Conservation (phyloP, 164 flowering plant species). For the Warburgia ugandensis region DNA sequence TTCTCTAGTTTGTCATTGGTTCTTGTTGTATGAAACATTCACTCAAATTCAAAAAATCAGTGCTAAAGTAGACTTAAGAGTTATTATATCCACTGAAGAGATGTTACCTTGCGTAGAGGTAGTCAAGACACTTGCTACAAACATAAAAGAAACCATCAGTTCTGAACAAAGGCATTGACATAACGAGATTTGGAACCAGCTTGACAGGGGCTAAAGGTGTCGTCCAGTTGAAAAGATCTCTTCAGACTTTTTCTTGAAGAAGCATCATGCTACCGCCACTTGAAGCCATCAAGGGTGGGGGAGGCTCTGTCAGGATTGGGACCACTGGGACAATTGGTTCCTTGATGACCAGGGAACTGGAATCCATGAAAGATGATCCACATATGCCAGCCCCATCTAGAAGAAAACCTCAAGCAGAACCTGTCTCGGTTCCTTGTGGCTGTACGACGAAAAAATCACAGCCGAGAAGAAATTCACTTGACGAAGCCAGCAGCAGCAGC, state of each 20-base stretch:
- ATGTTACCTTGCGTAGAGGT: too few species aligned
- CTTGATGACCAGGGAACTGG: slow-evolving; percentile 73
- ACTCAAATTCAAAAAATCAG: too few species aligned
- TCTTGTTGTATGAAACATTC: too few species aligned
- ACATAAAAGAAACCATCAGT: too few species aligned
- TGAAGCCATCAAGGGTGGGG: slow-evolving; percentile 61
- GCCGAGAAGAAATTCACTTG: slow-evolving; percentile 27
- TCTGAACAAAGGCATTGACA: too few species aligned
- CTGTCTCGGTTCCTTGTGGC: slow-evolving; percentile 33
- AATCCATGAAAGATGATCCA: slow-evolving; percentile 31
- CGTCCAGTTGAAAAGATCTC: background rate
- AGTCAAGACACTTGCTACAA: too few species aligned
- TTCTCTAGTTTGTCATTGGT: too few species aligned
- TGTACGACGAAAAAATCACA: slow-evolving; percentile 28
- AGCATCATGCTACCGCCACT: slow-evolving; percentile 55
- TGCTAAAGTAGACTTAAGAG: too few species aligned
- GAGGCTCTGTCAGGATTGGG: slow-evolving; percentile 76
- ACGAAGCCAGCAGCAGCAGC: slow-evolving; percentile 29
- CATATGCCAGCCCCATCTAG: slow-evolving; percentile 16
- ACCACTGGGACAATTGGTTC: slow-evolving; percentile 69
- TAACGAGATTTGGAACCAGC: background rate
- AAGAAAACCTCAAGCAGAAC: slow-evolving; percentile 18
- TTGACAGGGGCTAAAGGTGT: background rate
- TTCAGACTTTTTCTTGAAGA: background rate
- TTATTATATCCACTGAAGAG: too few species aligned